Evolutionary conservation across 371 early-diverging fungal genomes (phyloP), one percentile per base, ranked within the genome.

Genomic region (Mucor indicus): DNA sequence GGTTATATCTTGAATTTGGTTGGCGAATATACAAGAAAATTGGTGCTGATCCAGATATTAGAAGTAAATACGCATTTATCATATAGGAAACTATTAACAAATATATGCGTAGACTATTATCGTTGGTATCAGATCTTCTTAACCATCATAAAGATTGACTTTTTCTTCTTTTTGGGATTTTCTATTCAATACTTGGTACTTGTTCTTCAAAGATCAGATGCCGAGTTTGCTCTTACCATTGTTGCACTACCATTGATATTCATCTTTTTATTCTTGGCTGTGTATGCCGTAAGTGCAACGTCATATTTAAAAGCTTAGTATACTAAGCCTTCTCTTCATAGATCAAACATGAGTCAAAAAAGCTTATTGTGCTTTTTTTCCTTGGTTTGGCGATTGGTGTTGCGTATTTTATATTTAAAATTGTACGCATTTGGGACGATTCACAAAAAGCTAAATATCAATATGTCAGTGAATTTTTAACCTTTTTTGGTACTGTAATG

Each of bases 1-100:
- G 70, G 51, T 69, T 93, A 21, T 93, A 91, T 62, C 78, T 81
- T 31, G 89, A 92, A 62, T 96, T 91, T 77, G 94, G 69, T 22
- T 94, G 93, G 93, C 80, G 81, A 58, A 87, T 94, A 16, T 94
- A 91, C 72, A 91, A 91, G 67, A 79, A 85, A 61, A 89, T 94
- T 53, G 95, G 95, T 12, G 92, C 95, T 6, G 92, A 92, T 57
- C 84, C 91, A 20, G 38, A 38, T 38, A 33, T 33, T 11, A 9
- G 35, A 33, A 33, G 15, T 30, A 30, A 10, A 23, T 22, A 12
- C 22, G 7, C 22, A 23, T 38, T 8, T 19, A n/a, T n/a, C n/a
- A n/a, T n/a, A 41, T 4, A 12, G 23, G 13, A 11, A 23, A 41
- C 7, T 6, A 41, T 24, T 1, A 23, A 27, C 7, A 27, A 27